These are phyloP conservation scores for Suillus plorans DNA, from an alignment of 768 basidiomycete species.

Conservation along the genomic window DNA sequence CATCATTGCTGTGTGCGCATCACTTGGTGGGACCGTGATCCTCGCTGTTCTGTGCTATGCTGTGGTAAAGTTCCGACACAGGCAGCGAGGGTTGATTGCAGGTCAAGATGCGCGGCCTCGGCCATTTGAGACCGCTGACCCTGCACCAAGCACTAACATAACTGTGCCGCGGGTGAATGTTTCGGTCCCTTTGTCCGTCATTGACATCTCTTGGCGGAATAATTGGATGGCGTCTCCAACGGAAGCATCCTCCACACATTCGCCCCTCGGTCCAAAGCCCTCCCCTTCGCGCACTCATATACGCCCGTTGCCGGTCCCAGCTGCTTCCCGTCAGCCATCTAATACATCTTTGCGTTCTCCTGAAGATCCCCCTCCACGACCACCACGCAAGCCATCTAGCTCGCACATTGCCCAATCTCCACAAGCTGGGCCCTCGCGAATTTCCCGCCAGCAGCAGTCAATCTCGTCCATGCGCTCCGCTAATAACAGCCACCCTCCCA, in stretches of 20 bases:
- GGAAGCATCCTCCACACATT: slow-evolving; percentile 1
- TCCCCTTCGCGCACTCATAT: neutral
- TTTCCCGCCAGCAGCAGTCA: slow-evolving; percentile 5
- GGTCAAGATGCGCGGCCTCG: slow-evolving; percentile 28
- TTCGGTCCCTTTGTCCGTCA: neutral
- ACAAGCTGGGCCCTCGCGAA: neutral
- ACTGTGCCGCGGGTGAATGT: neutral
- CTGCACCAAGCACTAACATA: slow-evolving; percentile 8
- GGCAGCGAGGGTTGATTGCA: slow-evolving; percentile 11
- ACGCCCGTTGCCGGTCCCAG: neutral
- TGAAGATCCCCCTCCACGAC: slow-evolving; percentile 1
- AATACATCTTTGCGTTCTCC: slow-evolving; percentile 6
- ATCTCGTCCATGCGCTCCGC: slow-evolving; percentile 2
- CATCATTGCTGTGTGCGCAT: slow-evolving; percentile 20
- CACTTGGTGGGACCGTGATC: slow-evolving; percentile 21
- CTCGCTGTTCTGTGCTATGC: slow-evolving; percentile 13
- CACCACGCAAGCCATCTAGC: neutral
- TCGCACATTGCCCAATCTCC: neutral
- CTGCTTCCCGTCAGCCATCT: slow-evolving; percentile 6
- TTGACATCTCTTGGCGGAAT: slow-evolving; percentile 9
- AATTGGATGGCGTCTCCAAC: slow-evolving; percentile 1
- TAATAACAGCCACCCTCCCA: neutral
- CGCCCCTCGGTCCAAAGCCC: neutral
- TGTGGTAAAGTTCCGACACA: slow-evolving; percentile 20
- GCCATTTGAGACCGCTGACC: slow-evolving; percentile 19